Base-by-base conservation (phyloP, 805 yeast genomes). In the Cephaloascus fragrans region DNA sequence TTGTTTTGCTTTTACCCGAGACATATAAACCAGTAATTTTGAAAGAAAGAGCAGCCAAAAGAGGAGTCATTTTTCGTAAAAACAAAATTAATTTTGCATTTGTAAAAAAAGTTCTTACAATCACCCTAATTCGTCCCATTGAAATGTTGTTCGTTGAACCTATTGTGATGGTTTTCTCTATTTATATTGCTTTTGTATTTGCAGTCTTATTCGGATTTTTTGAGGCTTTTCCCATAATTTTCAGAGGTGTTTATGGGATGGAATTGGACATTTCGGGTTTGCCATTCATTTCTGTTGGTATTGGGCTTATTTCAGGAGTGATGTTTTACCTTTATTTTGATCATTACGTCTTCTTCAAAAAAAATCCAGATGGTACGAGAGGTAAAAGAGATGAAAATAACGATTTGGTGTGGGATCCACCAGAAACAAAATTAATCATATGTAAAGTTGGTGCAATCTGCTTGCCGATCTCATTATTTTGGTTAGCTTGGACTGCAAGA, bases 401-500 rank as follows among this genome's bases (percentile, higher is more conserved):
- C n/a, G 66, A 77, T 38, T 49, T 67, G 17, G 50, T 73, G 26
- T 67, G 75, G 44, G 73, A 72, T 32, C 60, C 71, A 1, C 88
- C 90, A 14, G 89, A 82, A 55, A 51, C 68, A 3, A 67, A 80
- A 47, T 64, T 83, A 41, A 47, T 77, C 16, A 61, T 80, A 4
- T 80, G 82, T 48, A 75, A 80, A 50, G 56, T 81, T 43, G 94
- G 90, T 32, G 76, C 86, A 2, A 55, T 80, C 18, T 71, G 73
- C 14, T 63, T 84, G 44, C 88, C 88, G 3, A 66, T 79, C 32
- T 69, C 83, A 0, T 62, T 84, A 41, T 83, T 84, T 59, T 84
- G 93, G 94, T 64, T 83, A 41, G 94, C 80, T 4, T 84, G 94
- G 94, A 70, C 89, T 3, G 71, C 84, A 8, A 69, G 74, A 48